Conservation (phyloP, 73 alveolate genomes). For the Symbiodinium natans region DNA sequence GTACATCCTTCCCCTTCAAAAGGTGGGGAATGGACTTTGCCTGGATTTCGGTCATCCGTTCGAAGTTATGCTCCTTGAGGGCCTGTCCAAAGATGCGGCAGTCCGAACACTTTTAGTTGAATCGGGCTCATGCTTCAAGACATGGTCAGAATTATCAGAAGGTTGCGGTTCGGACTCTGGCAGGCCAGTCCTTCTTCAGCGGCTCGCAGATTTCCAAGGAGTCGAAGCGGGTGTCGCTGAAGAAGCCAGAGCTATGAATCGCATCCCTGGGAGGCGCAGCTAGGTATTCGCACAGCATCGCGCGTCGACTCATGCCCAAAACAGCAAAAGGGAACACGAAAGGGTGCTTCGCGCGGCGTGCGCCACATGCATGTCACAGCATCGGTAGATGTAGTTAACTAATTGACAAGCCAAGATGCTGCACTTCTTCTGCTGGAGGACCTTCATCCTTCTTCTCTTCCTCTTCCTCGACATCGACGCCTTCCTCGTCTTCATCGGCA, state of each 20-base stretch:
- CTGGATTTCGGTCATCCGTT: conserved; percentile 81
- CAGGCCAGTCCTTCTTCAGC: conserved; percentile 44
- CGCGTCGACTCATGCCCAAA: neutral
- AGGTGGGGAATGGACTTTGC: conserved; percentile 75
- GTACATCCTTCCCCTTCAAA: conserved; percentile 94
- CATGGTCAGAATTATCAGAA: no score
- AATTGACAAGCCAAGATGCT: neutral
- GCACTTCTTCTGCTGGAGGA: conserved; percentile 43
- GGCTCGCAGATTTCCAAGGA: conserved; percentile 78
- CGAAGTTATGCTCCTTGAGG: conserved; percentile 70
- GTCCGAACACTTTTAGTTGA: neutral
- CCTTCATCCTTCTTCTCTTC: conserved; percentile 7
- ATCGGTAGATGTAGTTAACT: no score
- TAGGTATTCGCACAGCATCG: no score
- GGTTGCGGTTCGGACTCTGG: no score
- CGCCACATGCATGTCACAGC: no score
- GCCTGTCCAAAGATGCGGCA: neutral
- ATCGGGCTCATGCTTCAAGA: neutral
- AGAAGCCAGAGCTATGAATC: conserved; percentile 73
- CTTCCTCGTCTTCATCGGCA: conserved; percentile 48
- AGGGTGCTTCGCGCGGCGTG: neutral
- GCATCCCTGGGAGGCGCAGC: conserved; percentile 28
- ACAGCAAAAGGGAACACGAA: neutral
- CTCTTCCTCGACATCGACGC: conserved; percentile 25
- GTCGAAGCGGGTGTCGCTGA: conserved; percentile 87